phyloP scores from a whole-genome alignment of 768 basidiomycete species.

The Lactarius quietus region DNA sequence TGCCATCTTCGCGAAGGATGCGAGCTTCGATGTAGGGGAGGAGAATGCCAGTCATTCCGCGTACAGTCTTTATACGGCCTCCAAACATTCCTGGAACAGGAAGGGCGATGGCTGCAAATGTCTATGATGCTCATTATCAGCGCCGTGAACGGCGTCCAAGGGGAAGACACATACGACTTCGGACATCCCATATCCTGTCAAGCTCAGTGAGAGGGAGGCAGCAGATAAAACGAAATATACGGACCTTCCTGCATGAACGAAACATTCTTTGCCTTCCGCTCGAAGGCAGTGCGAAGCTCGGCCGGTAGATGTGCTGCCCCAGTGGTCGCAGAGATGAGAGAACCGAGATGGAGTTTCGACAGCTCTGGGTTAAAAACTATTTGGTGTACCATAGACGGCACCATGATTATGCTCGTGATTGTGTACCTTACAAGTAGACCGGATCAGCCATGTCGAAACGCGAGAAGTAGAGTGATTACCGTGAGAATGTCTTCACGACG shows the following conservation, averaged over 20 bases:
- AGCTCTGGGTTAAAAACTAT: slow-evolving; percentile 11
- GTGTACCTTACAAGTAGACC: neutral
- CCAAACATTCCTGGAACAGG: slow-evolving; percentile 16
- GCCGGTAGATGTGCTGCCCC: slow-evolving; percentile 14
- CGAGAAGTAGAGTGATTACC: slow-evolving; percentile 37
- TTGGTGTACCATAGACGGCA: slow-evolving; percentile 19
- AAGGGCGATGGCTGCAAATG: slow-evolving; percentile 2
- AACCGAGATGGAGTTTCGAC: slow-evolving; percentile 9
- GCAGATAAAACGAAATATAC: neutral
- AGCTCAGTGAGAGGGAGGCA: neutral
- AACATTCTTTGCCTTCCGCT: slow-evolving; percentile 2
- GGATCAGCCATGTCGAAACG: neutral
- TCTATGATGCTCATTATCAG: slow-evolving; percentile 17
- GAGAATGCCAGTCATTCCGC: slow-evolving; percentile 54
- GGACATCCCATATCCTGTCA: slow-evolving; percentile 20
- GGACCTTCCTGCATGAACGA: slow-evolving; percentile 5
- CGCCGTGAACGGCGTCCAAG: neutral
- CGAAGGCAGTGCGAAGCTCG: slow-evolving; percentile 7
- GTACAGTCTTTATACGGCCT: slow-evolving; percentile 26
- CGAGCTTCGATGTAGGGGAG: slow-evolving; percentile 62
- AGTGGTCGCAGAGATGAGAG: neutral
- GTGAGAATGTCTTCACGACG: slow-evolving; percentile 52
- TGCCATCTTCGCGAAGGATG: slow-evolving; percentile 56
- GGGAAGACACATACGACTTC: slow-evolving; percentile 19
- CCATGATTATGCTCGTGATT: slow-evolving; percentile 16